Conservation (phyloP, 495 filamentous ascomycete species). For the Aspergillus ostianus region DNA sequence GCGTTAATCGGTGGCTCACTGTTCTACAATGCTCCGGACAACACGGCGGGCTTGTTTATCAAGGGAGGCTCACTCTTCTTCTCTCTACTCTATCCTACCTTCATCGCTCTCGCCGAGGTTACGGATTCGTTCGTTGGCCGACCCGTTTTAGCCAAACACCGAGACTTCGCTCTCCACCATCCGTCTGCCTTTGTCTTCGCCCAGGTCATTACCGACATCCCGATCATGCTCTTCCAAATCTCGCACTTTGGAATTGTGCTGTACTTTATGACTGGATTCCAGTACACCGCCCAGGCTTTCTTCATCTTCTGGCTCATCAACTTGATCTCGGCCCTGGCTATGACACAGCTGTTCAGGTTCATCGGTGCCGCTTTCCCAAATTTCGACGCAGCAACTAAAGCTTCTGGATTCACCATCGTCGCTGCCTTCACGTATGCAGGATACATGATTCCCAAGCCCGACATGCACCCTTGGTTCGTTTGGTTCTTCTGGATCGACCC, state of each 20-base stretch:
- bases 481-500: conserved; percentile 75
- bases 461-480: conserved; percentile 71
- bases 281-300: background rate
- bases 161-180: background rate
- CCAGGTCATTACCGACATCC: background rate
- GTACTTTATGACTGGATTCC: background rate
- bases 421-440: conserved; percentile 53
- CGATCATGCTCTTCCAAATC: background rate
- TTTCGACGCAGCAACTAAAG: background rate
- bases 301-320: background rate
- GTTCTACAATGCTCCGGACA: conserved; percentile 33
- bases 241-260: no score
- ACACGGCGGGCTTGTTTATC: conserved; percentile 47
- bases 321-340: background rate
- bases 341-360: background rate
- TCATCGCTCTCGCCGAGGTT: conserved; percentile 53
- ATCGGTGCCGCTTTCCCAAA: background rate
- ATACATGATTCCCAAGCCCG: conserved; percentile 56
- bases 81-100: conserved; percentile 38
- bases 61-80: conserved; percentile 46
- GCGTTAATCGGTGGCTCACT: conserved; percentile 15
- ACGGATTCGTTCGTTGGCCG: conserved; percentile 38
- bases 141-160: background rate
- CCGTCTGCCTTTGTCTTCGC: background rate
- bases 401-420: background rate